A percentile compares a stretch with the other conserved stretches of the same genome.
Conservation (phyloP, 2,329 filamentous ascomycete genomes). For the Arthroderma sp. region DNA sequence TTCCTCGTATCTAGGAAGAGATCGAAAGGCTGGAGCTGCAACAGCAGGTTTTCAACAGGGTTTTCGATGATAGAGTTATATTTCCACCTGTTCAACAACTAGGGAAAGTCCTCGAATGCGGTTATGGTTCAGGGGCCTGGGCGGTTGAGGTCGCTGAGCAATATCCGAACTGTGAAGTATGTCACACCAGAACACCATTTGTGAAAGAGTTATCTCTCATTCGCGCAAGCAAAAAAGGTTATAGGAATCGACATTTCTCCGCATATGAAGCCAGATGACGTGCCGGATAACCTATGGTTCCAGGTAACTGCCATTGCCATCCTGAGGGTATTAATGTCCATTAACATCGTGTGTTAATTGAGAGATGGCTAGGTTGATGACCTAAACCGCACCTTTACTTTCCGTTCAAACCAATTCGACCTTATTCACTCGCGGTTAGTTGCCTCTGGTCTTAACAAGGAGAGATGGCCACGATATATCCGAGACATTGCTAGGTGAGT, state of each 20-base stretch:
- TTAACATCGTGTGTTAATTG: neutral
- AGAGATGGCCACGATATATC: conserved; percentile 64
- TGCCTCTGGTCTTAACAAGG: conserved; percentile 52
- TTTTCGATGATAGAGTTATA: conserved; percentile 56
- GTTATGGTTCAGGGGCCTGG: conserved; percentile 61
- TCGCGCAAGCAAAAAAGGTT: conserved; percentile 39
- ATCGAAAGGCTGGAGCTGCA: conserved; percentile 51
- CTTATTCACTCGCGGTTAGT: conserved; percentile 61
- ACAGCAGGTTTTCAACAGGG: conserved; percentile 49
- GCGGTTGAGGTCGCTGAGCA: conserved; percentile 54
- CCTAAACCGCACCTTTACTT: conserved; percentile 57
- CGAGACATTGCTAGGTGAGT: conserved; percentile 53
- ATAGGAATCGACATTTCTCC: conserved; percentile 61
- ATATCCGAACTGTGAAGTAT: conserved; percentile 53
- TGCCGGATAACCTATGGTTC: conserved; percentile 55
- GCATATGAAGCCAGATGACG: conserved; percentile 53
- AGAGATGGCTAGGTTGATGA: conserved; percentile 47
- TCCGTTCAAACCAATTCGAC: conserved; percentile 61
- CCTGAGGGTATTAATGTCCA: neutral
- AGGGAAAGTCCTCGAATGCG: conserved; percentile 56
- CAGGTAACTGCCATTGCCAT: conserved; percentile 37
- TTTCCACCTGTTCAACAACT: conserved; percentile 54
- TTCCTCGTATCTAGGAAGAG: conserved; percentile 46
- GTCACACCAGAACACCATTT: conserved; percentile 13
- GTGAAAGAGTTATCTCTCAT: conserved; percentile 5